Evolutionary conservation across 2,329 filamentous ascomycete species (phyloP), one percentile per base, ranked within the genome.

Genomic region (Ampelomyces quisqualis): DNA sequence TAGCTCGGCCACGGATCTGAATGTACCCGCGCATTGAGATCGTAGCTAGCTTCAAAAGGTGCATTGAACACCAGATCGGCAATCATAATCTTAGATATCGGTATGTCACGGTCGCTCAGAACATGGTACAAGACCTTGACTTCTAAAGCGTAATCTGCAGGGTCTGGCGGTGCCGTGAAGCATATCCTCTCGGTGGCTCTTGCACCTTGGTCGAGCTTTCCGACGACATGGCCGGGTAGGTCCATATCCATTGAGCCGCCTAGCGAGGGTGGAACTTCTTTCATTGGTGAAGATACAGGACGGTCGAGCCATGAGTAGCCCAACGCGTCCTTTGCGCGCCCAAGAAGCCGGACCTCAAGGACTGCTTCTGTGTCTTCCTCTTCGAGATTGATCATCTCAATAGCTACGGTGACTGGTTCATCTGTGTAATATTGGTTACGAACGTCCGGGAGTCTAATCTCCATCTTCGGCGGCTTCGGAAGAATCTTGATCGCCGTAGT

Each of bases 41-140:
- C 88, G 65, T 95, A 96, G 58, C 87, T 93, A 11, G 90, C 88
- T 69, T 95, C 90, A 57, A 98, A 97, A 0, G 91, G 89, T 34
- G 82, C 84, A 38, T 88, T 81, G 40, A 96, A 78, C 24, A 82
- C 79, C 4, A 97, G 67, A 38, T 85, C 82, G 26, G 86, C 77
- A 1, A 81, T 76, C 15, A 85, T 71, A 2, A 78, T 80, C 66
- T 94, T 91, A 24, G 84, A 81, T 26, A 97, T 85, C 1, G 85
- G 84, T 1, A 90, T 95, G 35, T 86, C 85, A 0, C 82, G 74
- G 61, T 97, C 90, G 5, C 87, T 86, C 2, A 83, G 74, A 2
- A 97, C 76, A 57, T 86, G 82, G 63, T 98, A 98, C 5, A 81
- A 76, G 1, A 86, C 82, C 51, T 83, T 84, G 32, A 95, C 69